Percentiles rank a stretch among this genome's conserved stretches.
Evolutionary conservation across 257 asterid genomes (phyloP).

Genomic region (Jacaranda copaia): DNA sequence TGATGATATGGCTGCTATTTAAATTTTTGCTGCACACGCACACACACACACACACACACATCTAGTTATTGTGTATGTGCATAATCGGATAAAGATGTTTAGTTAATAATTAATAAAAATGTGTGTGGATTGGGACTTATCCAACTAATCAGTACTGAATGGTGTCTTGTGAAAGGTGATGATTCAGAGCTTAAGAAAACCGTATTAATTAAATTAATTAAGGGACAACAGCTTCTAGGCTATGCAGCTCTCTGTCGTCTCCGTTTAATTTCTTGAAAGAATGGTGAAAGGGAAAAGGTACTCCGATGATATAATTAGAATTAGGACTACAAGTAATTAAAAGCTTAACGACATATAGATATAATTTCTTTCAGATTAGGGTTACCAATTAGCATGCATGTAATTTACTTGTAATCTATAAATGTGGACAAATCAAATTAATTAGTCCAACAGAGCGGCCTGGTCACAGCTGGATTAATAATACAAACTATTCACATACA

Average conservation of each 20-base stretch:
- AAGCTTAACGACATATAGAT: slow-evolving; percentile 6
- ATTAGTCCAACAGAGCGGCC: slow-evolving; percentile 28
- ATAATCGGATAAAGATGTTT: slow-evolving; percentile 9
- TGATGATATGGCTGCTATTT: no score
- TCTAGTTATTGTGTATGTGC: no score
- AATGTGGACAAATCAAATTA: background rate
- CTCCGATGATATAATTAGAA: background rate
- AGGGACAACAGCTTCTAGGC: no score
- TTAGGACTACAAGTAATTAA: slow-evolving; percentile 26
- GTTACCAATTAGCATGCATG: background rate
- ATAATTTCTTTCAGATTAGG: background rate
- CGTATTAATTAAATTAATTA: no score
- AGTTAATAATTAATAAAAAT: background rate
- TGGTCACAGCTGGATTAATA: slow-evolving; percentile 27
- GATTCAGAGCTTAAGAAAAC: background rate
- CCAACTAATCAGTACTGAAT: slow-evolving; percentile 15
- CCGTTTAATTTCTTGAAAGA: slow-evolving; percentile 38
- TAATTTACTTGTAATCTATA: no score
- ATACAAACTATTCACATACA: background rate
- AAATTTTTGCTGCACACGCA: no score
- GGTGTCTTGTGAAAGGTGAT: slow-evolving; percentile 34
- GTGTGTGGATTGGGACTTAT: background rate
- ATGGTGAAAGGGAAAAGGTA: slow-evolving; percentile 29
- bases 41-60: no score
- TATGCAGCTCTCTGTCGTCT: no score